These are phyloP conservation scores for Thalassiosira ordinaria DNA, from an alignment of 352 stramenopile species.

Conservation along the genomic window DNA sequence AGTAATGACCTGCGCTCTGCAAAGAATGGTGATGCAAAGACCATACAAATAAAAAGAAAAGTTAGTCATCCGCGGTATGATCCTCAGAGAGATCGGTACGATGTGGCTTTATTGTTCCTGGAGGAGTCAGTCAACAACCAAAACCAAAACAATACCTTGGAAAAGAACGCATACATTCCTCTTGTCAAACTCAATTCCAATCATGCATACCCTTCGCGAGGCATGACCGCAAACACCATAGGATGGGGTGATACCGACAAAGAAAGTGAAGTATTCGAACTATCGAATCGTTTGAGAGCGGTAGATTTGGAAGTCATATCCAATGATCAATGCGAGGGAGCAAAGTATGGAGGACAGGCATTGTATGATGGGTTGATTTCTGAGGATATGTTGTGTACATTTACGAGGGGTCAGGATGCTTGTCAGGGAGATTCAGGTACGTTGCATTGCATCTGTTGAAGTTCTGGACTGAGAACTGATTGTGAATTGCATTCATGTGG, in stretches of 20 bases:
- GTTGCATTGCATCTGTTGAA: not conserved
- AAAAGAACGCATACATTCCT: constrained; percentile 1
- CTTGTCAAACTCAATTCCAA: constrained; percentile 24
- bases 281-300: too few relatives aligned
- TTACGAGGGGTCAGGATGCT: constrained; percentile 28
- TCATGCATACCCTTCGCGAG: not conserved
- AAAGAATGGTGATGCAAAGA: not conserved
- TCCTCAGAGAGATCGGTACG: constrained; percentile 13
- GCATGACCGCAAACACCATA: constrained; percentile 3
- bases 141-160: too few relatives aligned
- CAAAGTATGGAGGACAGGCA: constrained; percentile 18
- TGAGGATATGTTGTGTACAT: constrained; percentile 64
- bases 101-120: constrained; percentile 41
- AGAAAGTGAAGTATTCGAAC: too few relatives aligned
- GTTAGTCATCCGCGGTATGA: constrained; percentile 18
- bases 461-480: not conserved
- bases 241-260: constrained; percentile 50
- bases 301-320: constrained; percentile 55
- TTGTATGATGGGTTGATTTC: constrained; percentile 57
- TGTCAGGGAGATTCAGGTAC: constrained; percentile 65
- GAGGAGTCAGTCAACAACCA: too few relatives aligned
- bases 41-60: not conserved
- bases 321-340: constrained; percentile 54
- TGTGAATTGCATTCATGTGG: not conserved
- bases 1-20: too few relatives aligned